Percentiles rank a stretch among this genome's conserved stretches.
Evolutionary conservation across 208 protist species (phyloP).

Genomic region (Trypanosoma avium): DNA sequence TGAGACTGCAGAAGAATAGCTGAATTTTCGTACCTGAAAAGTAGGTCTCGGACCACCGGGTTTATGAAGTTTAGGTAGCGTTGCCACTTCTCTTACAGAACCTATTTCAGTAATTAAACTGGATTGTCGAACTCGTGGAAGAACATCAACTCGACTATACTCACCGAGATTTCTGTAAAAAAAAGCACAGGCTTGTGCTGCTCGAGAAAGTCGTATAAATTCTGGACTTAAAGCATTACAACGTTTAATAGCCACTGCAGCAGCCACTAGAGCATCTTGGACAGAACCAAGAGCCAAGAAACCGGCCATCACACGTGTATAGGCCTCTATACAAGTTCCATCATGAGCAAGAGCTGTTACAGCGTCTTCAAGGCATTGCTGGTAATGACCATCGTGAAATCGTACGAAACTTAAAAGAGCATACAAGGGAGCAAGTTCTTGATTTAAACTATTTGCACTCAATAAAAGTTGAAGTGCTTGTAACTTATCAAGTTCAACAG

Average conservation of each 20-base stretch:
- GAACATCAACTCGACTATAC: conserved; percentile 5
- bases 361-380: conserved; percentile 22
- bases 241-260: conserved; percentile 1
- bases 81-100: background rate
- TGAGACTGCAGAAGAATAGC: background rate
- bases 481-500: background rate
- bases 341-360: conserved; percentile 16
- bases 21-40: conserved; percentile 10
- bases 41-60: background rate
- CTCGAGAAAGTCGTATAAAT: conserved; percentile 23
- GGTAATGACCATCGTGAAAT: conserved; percentile 18
- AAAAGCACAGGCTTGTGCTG: background rate
- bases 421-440: conserved; percentile 17
- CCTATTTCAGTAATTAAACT: background rate
- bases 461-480: background rate
- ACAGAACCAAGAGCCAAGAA: conserved; percentile 21
- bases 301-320: conserved; percentile 16
- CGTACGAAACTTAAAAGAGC: conserved; percentile 20
- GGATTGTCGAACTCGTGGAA: conserved; percentile 6
- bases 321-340: conserved; percentile 23
- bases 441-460: background rate
- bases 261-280: conserved; percentile 13
- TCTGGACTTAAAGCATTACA: conserved; percentile 19
- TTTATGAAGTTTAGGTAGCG: background rate
- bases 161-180: conserved; percentile 7